Conservation (phyloP, 148 eudicot species). For the Amaranthus hypochondriacus region DNA sequence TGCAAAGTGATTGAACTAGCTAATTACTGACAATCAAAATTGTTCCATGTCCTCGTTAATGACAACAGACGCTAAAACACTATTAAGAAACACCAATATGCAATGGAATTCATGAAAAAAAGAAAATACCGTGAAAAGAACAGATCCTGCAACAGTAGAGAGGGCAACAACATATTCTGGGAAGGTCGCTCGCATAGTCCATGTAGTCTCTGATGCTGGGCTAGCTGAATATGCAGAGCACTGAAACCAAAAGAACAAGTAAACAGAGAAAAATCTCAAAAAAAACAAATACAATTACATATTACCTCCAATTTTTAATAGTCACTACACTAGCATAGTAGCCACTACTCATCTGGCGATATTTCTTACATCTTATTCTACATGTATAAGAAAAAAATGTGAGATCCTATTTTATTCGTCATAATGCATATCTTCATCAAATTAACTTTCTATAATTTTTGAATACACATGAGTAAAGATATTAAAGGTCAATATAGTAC, state of each 20-base stretch:
- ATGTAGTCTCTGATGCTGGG: constrained; percentile 86
- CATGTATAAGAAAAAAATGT: too few species aligned
- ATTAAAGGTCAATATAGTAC: too few species aligned
- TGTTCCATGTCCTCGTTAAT: neutral
- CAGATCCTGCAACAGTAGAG: constrained; percentile 91
- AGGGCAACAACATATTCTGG: constrained; percentile 98
- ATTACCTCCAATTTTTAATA: too few species aligned
- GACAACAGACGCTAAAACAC: neutral
- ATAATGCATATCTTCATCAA: too few species aligned
- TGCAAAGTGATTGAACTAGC: neutral
- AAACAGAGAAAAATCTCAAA: constrained; percentile 9
- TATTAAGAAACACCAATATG: too few species aligned
- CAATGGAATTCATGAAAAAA: neutral
- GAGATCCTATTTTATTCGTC: too few species aligned
- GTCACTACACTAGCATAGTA: too few species aligned
- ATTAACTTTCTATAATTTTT: too few species aligned
- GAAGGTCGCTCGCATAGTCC: constrained; percentile 93
- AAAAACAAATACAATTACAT: neutral
- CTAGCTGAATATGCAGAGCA: constrained; percentile 78
- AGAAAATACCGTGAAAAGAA: constrained; percentile 79
- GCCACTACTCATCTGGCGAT: too few species aligned
- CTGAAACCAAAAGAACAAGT: constrained; percentile 32
- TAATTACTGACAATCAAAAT: neutral
- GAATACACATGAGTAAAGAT: too few species aligned
- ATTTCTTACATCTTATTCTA: too few species aligned